Conservation (phyloP, 208 protist species). For the Acanthamoeba lenticulata region DNA sequence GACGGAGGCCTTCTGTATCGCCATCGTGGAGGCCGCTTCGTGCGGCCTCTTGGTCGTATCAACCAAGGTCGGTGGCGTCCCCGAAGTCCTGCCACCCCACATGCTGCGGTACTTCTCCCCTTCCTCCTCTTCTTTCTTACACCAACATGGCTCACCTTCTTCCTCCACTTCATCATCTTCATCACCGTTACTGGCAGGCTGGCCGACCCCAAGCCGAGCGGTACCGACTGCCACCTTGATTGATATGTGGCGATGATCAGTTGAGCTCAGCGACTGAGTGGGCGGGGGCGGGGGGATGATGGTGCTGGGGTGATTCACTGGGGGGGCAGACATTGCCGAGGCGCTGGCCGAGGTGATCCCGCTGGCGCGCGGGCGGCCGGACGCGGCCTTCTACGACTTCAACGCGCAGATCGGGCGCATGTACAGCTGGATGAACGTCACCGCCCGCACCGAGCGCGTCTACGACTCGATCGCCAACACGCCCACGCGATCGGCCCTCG, state of each 20-base stretch:
- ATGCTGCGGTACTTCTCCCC: conserved; percentile 93
- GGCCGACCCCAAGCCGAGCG: background rate
- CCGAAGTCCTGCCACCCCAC: conserved; percentile 96
- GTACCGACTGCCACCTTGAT: background rate
- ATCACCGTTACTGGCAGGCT: background rate
- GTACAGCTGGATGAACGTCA: conserved; percentile 96
- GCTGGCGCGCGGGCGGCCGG: background rate
- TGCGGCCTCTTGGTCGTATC: conserved; percentile 95
- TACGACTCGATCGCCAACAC: conserved; percentile 88
- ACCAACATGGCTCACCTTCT: background rate
- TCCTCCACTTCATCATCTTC: too few relatives aligned
- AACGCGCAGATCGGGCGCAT: conserved; percentile 92
- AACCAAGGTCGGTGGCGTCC: conserved; percentile 97
- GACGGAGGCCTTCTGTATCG: conserved; percentile 99
- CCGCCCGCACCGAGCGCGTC: conserved; percentile 93
- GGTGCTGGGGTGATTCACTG: background rate
- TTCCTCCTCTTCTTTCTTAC: background rate
- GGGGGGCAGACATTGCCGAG: background rate
- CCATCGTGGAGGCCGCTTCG: conserved; percentile 96
- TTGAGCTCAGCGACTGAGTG: background rate
- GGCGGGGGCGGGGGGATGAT: too few relatives aligned
- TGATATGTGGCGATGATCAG: background rate
- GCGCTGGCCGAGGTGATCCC: conserved; percentile 53
- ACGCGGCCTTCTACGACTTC: conserved; percentile 89
- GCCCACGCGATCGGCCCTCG: conserved; percentile 70